A percentile compares a stretch with the other conserved stretches of the same genome.
Conservation (phyloP, 106 monocot species). For the Allium cepa region DNA sequence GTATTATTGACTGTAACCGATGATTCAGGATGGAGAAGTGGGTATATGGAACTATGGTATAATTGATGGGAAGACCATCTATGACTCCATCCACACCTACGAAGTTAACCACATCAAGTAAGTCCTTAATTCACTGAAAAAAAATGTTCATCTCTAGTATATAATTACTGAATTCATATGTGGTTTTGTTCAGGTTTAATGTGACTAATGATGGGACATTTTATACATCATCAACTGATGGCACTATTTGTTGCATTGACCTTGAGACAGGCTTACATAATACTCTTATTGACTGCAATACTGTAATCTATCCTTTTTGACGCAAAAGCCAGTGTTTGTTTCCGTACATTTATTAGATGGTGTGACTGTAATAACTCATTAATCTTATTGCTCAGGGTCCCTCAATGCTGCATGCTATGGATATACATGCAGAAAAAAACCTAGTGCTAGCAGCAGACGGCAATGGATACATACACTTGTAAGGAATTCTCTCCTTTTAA, state of each 20-base stretch:
- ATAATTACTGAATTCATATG: neutral
- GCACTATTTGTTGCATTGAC: slow-evolving; percentile 69
- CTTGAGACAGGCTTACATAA: slow-evolving; percentile 67
- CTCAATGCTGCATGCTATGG: too few species aligned
- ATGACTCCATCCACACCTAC: slow-evolving; percentile 71
- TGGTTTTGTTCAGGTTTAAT: slow-evolving; percentile 43
- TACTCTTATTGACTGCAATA: slow-evolving; percentile 64
- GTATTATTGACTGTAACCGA: too few species aligned
- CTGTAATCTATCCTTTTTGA: too few species aligned
- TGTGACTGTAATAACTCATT: too few species aligned
- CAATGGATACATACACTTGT: too few species aligned
- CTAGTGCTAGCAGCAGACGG: too few species aligned
- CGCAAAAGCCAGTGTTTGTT: too few species aligned
- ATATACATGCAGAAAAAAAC: too few species aligned
- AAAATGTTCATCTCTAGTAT: too few species aligned
- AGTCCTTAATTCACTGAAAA: slow-evolving; percentile 7
- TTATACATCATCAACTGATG: slow-evolving; percentile 90
- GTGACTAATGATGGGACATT: slow-evolving; percentile 44
- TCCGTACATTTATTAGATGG: too few species aligned
- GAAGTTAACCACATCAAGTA: slow-evolving; percentile 87
- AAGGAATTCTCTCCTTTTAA: too few species aligned
- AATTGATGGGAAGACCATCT: slow-evolving; percentile 72
- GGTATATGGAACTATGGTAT: slow-evolving; percentile 87
- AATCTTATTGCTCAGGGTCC: too few species aligned
- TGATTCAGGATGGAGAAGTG: slow-evolving; percentile 1